These are phyloP conservation scores for Pythium insidiosum DNA, from an alignment of 352 stramenopile species.

Conservation along the genomic window DNA sequence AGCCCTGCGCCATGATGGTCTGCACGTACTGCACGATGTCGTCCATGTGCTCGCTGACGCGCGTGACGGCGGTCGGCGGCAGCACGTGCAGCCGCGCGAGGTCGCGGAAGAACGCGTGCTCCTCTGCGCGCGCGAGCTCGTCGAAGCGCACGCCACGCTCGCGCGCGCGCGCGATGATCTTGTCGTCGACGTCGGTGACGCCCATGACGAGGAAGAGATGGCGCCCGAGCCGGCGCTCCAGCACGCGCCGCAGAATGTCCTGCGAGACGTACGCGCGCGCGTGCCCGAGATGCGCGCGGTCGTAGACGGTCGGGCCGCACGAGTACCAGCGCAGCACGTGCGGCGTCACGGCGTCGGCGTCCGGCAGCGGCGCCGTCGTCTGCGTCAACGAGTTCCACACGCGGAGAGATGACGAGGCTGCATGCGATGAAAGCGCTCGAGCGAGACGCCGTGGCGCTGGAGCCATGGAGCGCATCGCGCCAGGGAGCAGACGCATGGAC, in stretches of 20 bases:
- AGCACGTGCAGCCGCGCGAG: slow-evolving; percentile 55
- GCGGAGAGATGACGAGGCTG: slow-evolving; percentile 2
- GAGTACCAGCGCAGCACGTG: slow-evolving; percentile 92
- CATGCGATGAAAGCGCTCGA: neutral
- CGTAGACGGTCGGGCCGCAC: slow-evolving; percentile 99
- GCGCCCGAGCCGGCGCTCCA: slow-evolving; percentile 86
- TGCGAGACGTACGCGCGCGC: slow-evolving; percentile 92
- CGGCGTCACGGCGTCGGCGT: slow-evolving; percentile 20
- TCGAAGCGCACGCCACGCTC: slow-evolving; percentile 36
- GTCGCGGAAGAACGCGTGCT: slow-evolving; percentile 62
- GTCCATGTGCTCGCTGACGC: slow-evolving; percentile 94
- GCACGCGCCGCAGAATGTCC: slow-evolving; percentile 90
- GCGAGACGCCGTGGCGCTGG: too few species aligned
- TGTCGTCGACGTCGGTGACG: slow-evolving; percentile 98
- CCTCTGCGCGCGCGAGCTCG: slow-evolving; percentile 40
- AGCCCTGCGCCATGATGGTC: slow-evolving; percentile 89
- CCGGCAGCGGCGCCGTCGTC: slow-evolving; percentile 32
- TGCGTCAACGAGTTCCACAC: slow-evolving; percentile 57
- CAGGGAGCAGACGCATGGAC: too few species aligned
- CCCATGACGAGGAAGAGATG: slow-evolving; percentile 94
- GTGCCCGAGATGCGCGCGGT: slow-evolving; percentile 96
- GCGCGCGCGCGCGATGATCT: slow-evolving; percentile 88
- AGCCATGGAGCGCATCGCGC: too few species aligned
- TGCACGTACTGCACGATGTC: slow-evolving; percentile 94
- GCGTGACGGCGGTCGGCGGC: slow-evolving; percentile 46